phyloP scores from a whole-genome alignment of 345 rosid genomes.

The Conringia planisiliqua region DNA sequence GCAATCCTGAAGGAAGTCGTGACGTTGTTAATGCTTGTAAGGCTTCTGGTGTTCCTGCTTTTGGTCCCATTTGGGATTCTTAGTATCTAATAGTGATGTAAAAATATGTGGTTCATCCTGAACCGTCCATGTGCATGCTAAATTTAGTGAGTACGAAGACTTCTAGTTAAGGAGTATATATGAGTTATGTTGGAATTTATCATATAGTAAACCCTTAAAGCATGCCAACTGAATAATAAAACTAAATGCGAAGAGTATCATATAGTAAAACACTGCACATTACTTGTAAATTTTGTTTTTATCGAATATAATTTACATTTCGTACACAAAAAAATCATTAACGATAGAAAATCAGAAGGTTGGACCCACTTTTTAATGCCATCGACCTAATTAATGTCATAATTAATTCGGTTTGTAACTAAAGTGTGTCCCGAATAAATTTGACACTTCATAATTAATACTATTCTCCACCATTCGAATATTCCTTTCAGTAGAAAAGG shows the following conservation, averaged over 20 bases:
- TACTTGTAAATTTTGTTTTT: too few relatives aligned
- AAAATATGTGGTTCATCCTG: too few relatives aligned
- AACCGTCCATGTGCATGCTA: not conserved
- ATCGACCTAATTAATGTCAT: not conserved
- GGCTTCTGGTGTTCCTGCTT: constrained; percentile 56
- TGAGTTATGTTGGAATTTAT: too few relatives aligned
- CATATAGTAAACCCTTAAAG: too few relatives aligned
- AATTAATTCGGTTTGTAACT: not conserved
- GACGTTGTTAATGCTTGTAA: constrained; percentile 74
- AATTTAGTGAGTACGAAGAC: not conserved
- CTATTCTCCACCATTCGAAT: too few relatives aligned
- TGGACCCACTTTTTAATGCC: not conserved
- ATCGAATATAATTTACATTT: too few relatives aligned
- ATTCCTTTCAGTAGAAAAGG: too few relatives aligned
- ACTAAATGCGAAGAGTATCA: too few relatives aligned
- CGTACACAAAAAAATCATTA: not conserved
- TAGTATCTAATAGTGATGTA: not conserved
- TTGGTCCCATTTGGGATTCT: constrained; percentile 96
- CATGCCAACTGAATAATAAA: too few relatives aligned
- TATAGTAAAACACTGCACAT: too few relatives aligned
- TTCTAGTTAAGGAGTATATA: not conserved
- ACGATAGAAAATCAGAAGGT: not conserved
- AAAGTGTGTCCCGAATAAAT: not conserved
- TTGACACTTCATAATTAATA: not conserved
- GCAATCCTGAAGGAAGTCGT: constrained; percentile 87